Evolutionary conservation across 805 yeast genomes (phyloP).

Genomic region (Lipomyces spencermartinsiae): DNA sequence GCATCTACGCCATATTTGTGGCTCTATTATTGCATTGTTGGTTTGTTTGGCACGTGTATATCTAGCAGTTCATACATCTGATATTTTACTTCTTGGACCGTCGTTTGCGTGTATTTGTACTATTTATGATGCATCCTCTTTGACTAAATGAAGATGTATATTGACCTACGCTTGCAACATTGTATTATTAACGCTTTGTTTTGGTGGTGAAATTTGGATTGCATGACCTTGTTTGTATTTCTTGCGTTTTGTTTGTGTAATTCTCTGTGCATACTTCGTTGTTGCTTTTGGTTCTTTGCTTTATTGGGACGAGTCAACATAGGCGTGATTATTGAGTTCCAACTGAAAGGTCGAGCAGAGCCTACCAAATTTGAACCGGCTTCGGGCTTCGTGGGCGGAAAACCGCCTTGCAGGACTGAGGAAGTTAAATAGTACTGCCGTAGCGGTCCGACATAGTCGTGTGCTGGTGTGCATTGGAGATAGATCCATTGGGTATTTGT

Average conservation of each 20-base stretch:
- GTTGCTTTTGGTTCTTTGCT: background rate
- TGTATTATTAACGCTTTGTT: background rate
- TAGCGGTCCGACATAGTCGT: background rate
- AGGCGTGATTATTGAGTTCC: background rate
- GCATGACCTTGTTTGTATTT: background rate
- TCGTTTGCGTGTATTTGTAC: background rate
- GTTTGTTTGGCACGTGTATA: background rate
- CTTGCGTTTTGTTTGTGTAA: background rate
- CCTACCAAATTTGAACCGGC: background rate
- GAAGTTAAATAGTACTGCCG: too few relatives aligned
- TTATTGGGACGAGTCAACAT: background rate
- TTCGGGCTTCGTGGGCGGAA: too few relatives aligned
- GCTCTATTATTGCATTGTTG: background rate
- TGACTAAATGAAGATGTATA: background rate
- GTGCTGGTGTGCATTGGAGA: background rate
- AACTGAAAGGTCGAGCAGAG: background rate
- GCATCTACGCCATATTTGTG: background rate
- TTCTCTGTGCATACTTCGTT: background rate
- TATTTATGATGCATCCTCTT: background rate
- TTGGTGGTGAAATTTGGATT: background rate
- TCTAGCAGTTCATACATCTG: background rate
- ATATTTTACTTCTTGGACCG: background rate
- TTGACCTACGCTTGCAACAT: background rate
- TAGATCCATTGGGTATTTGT: background rate
- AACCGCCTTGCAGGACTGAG: too few relatives aligned